phyloP scores from a whole-genome alignment of 805 yeast genomes.

The Saccharomycopsis sp. region DNA sequence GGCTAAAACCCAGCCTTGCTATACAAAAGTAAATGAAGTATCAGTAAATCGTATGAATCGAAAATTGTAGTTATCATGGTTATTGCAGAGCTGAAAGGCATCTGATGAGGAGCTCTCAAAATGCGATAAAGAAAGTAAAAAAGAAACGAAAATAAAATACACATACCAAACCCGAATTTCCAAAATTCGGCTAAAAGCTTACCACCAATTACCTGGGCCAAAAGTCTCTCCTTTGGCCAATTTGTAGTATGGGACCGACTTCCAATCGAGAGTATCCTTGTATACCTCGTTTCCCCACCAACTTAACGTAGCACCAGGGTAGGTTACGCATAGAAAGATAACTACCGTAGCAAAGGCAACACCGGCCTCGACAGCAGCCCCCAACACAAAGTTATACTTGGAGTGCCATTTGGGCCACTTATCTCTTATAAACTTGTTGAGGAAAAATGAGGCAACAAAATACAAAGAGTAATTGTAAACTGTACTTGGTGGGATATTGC shows the following conservation, averaged over 20 bases:
- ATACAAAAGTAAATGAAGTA: too few relatives aligned
- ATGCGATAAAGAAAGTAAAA: neutral
- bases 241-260: conserved; percentile 29
- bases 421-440: conserved; percentile 40
- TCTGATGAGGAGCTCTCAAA: neutral
- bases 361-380: conserved; percentile 60
- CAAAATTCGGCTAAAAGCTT: neutral
- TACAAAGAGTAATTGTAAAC: conserved; percentile 60
- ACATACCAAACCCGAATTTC: neutral
- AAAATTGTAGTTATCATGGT: too few relatives aligned
- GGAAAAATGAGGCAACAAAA: conserved; percentile 37
- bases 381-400: conserved; percentile 51
- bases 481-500: conserved; percentile 68
- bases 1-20: too few relatives aligned
- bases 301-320: conserved; percentile 30
- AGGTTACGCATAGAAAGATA: conserved; percentile 47
- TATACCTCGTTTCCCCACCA: conserved; percentile 62
- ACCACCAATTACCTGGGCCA: conserved; percentile 47
- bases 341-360: conserved; percentile 52
- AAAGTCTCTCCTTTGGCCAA: conserved; percentile 39
- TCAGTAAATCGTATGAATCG: too few relatives aligned
- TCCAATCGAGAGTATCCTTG: conserved; percentile 33
- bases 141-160: neutral
- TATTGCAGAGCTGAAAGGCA: neutral
- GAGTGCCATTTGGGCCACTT: conserved; percentile 51